A percentile compares a stretch with the other conserved stretches of the same genome.
phyloP scores from a whole-genome alignment of 2,329 filamentous ascomycete genomes.

The Aspergillus cejpii region DNA sequence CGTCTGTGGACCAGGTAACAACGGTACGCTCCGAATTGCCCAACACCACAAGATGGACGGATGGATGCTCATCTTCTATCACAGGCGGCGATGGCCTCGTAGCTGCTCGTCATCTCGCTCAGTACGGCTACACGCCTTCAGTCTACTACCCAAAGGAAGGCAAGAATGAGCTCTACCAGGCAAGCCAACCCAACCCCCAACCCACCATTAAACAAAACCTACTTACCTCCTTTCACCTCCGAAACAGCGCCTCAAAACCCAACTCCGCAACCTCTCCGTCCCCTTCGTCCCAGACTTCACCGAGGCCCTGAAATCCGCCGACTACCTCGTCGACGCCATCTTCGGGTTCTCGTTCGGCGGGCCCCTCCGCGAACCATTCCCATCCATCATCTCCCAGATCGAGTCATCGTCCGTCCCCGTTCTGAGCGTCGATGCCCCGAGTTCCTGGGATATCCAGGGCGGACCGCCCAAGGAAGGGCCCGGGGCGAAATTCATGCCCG shows the following conservation, averaged over 20 bases:
- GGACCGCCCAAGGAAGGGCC: constrained; percentile 73
- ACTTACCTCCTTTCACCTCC: background rate
- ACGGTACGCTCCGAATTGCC: constrained; percentile 36
- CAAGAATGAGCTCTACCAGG: constrained; percentile 84
- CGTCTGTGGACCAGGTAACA: constrained; percentile 79
- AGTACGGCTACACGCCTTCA: constrained; percentile 83
- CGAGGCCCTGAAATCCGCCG: constrained; percentile 57
- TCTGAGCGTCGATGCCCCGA: constrained; percentile 85
- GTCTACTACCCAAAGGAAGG: constrained; percentile 90
- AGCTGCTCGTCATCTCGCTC: constrained; percentile 80
- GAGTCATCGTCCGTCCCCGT: constrained; percentile 68
- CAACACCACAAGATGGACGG: constrained; percentile 1
- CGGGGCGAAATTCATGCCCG: constrained; percentile 73
- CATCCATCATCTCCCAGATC: constrained; percentile 68
- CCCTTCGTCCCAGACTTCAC: constrained; percentile 79
- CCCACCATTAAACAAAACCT: background rate
- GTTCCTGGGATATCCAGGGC: constrained; percentile 85
- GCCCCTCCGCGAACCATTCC: constrained; percentile 87
- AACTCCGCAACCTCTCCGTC: constrained; percentile 74
- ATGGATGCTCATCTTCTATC: background rate
- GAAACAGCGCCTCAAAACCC: constrained; percentile 66
- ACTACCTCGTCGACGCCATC: constrained; percentile 86
- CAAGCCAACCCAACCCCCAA: constrained; percentile 31
- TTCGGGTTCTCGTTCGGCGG: constrained; percentile 95
- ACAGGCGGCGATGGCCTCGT: constrained; percentile 89